phyloP scores from a whole-genome alignment of 129 eudicot species.

The Arctium minus region DNA sequence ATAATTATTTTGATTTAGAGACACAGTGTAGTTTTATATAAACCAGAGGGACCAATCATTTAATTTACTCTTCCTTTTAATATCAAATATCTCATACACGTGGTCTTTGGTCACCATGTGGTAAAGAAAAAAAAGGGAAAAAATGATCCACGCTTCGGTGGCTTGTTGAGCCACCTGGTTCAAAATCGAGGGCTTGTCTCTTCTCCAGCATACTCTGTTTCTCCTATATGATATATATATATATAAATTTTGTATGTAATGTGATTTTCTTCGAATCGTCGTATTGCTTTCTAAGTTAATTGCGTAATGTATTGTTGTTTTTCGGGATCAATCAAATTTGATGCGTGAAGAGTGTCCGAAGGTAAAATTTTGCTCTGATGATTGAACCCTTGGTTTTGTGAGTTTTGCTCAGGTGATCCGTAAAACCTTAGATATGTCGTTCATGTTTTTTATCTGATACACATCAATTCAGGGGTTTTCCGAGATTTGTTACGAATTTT shows the following conservation, averaged over 20 bases:
- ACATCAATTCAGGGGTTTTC: background rate
- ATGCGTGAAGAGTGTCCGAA: background rate
- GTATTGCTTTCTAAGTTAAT: slow-evolving; percentile 8
- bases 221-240: background rate
- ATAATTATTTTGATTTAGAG: too few species aligned
- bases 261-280: background rate
- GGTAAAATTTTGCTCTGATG: background rate
- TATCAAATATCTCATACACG: too few species aligned
- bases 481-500: background rate
- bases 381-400: background rate
- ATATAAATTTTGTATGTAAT: too few species aligned
- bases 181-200: slow-evolving; percentile 46
- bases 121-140: too few species aligned
- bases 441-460: slow-evolving; percentile 14
- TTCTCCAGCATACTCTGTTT: background rate
- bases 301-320: background rate
- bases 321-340: background rate
- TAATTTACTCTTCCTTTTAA: too few species aligned
- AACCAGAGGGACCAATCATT: too few species aligned
- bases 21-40: too few species aligned
- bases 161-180: slow-evolving; percentile 31
- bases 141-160: background rate
- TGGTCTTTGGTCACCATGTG: too few species aligned
- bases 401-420: background rate
- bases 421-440: slow-evolving; percentile 39